A percentile compares a stretch with the other conserved stretches of the same genome.
Conservation (phyloP, 352 stramenopile species). For the Pythium periplocum region DNA sequence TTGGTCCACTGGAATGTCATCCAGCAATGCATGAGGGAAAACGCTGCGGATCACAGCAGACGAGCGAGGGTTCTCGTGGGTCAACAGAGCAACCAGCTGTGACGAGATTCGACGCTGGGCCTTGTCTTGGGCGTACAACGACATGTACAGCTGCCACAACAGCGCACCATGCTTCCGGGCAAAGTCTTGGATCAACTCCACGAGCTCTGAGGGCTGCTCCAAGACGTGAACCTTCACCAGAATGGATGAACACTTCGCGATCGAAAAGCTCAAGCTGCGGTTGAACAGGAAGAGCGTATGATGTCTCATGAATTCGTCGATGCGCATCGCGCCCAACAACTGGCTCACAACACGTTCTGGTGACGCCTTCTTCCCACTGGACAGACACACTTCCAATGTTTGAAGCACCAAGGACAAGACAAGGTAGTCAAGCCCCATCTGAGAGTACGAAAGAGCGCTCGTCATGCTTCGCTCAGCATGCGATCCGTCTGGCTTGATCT, state of each 20-base stretch:
- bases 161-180: conserved; percentile 77
- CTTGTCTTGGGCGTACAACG: conserved; percentile 79
- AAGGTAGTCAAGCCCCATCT: conserved; percentile 78
- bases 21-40: conserved; percentile 75
- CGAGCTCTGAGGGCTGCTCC: conserved; percentile 80
- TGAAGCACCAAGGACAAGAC: conserved; percentile 72
- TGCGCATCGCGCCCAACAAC: conserved; percentile 75
- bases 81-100: conserved; percentile 79
- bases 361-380: conserved; percentile 80
- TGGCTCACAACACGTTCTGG: conserved; percentile 69
- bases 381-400: conserved; percentile 82
- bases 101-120: conserved; percentile 81
- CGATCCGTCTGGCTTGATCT: conserved; percentile 24
- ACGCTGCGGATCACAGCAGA: conserved; percentile 81
- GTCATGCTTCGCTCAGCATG: conserved; percentile 69
- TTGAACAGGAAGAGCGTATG: conserved; percentile 84
- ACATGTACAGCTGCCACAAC: conserved; percentile 82
- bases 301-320: conserved; percentile 84
- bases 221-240: conserved; percentile 85
- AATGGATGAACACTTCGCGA: conserved; percentile 83
- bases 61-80: conserved; percentile 79
- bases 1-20: conserved; percentile 67
- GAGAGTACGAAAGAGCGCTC: conserved; percentile 74
- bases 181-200: conserved; percentile 85
- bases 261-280: conserved; percentile 79